Evolutionary conservation across 495 filamentous ascomycete genomes (phyloP).

Genomic region (Astrocystis sublimbata): DNA sequence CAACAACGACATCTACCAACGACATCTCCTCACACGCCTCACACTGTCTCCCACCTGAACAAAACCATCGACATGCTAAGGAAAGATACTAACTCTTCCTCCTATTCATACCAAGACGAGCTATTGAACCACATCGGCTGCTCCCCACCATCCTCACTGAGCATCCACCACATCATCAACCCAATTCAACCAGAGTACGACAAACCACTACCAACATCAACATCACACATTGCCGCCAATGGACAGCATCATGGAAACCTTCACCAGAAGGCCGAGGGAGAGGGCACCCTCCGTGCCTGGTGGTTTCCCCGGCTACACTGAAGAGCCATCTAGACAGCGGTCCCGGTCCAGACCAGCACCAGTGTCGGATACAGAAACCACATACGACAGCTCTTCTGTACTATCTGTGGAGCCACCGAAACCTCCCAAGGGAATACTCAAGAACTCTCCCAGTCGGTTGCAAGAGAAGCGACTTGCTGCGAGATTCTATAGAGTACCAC

Average conservation of each 20-base stretch:
- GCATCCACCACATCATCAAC: conserved; percentile 2
- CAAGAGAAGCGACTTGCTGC: conserved; percentile 30
- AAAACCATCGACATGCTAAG: conserved; percentile 20
- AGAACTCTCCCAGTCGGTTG: conserved; percentile 25
- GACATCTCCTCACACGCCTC: conserved; percentile 13
- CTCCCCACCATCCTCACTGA: conserved; percentile 1
- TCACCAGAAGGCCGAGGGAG: background rate
- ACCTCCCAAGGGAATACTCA: conserved; percentile 33
- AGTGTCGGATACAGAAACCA: conserved; percentile 18
- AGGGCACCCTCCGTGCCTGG: conserved; percentile 27
- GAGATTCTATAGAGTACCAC: conserved; percentile 32
- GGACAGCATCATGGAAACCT: background rate
- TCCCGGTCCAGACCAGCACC: conserved; percentile 24
- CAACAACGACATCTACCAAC: conserved; percentile 3
- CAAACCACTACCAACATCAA: background rate
- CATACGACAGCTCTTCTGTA: conserved; percentile 13
- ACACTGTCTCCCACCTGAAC: conserved; percentile 19
- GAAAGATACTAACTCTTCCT: conserved; percentile 10
- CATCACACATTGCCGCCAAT: conserved; percentile 4
- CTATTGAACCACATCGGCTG: background rate
- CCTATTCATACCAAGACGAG: conserved; percentile 10
- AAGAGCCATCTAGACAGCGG: conserved; percentile 21
- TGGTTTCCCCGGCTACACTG: conserved; percentile 27
- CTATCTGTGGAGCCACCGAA: conserved; percentile 7
- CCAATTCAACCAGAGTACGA: conserved; percentile 15